Evolutionary conservation across 2,329 filamentous ascomycete genomes (phyloP).

Genomic region (Calonectria pauciramosa): DNA sequence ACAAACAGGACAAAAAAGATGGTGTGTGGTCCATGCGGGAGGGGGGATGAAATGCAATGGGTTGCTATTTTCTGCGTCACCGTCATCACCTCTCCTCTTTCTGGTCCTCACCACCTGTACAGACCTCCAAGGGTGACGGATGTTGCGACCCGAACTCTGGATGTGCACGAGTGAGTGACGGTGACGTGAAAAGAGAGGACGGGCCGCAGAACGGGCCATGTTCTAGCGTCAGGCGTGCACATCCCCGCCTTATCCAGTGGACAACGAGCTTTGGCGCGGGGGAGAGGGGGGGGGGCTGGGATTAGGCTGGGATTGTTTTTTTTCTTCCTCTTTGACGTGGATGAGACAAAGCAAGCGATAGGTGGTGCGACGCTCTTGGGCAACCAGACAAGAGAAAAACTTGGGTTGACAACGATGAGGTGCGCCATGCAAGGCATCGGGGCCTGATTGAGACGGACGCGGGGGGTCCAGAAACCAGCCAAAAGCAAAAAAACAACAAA

Average conservation of each 20-base stretch:
- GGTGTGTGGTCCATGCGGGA: neutral
- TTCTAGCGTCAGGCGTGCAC: neutral
- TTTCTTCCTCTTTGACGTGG: neutral
- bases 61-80: slow-evolving; percentile 3
- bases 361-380: neutral
- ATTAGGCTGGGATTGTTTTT: neutral
- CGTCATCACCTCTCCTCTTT: neutral
- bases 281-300: too few relatives aligned
- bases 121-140: neutral
- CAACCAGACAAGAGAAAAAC: neutral
- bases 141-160: neutral
- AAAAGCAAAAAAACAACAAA: neutral
- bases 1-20: neutral
- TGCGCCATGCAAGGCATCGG: slow-evolving; percentile 5
- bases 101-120: neutral
- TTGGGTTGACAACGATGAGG: slow-evolving; percentile 4
- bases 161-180: neutral
- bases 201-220: slow-evolving; percentile 3
- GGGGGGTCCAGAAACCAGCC: neutral
- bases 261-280: neutral
- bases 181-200: neutral
- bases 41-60: neutral
- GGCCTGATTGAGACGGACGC: neutral
- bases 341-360: neutral
- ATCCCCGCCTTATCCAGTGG: neutral